Evolutionary conservation across 1,284 basidiomycete genomes (phyloP), one percentile per base, ranked within the genome.

Genomic region (Singerocomus inundabilis): DNA sequence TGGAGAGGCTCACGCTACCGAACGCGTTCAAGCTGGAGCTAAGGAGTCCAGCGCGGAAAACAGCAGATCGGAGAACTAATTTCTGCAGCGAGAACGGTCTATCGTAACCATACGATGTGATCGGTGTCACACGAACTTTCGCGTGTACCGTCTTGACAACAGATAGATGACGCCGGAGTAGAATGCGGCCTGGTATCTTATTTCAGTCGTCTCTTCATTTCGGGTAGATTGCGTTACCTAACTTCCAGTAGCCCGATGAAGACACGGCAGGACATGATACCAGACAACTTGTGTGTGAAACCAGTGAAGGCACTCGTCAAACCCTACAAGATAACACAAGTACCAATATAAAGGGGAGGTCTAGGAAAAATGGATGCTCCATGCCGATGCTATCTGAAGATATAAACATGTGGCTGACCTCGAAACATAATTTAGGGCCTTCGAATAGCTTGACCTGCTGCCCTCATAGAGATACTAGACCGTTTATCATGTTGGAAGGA

Each of bases 1-100:
- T n/a, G n/a, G 31, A 16, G 40, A 29, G 21, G 58, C 81, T 64
- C 48, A 85, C 82, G 48, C 78, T 73, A 36, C 87, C 86, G 61
- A 91, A 89, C 2, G 88, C 88, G 68, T 88, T n/a, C n/a, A n/a
- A n/a, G n/a, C n/a, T 90, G 0, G 84, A 85, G 44, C 88, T 74
- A n/a, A 90, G 70, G 5, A 82, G 62, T 13, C 86, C 87, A 6
- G 76, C 75, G 63, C 83, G 88, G 4, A 92, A 74, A 48, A 89
- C 75, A 1, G 85, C 83, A 42, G 82, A 80, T 33, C 89, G 79
- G 50, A 89, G 78, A 0, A 81, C 81, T 6, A 86, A 68, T 67
- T 86, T 82, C 81, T 84, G 12, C 5, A 31, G 0, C 12, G 46
- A 30, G 18, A 39, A 25, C 1, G 40, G 24, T 32, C 11, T 24